These are phyloP conservation scores for Scleroderma citrinum DNA, from an alignment of 768 basidiomycete genomes.

Conservation along the genomic window DNA sequence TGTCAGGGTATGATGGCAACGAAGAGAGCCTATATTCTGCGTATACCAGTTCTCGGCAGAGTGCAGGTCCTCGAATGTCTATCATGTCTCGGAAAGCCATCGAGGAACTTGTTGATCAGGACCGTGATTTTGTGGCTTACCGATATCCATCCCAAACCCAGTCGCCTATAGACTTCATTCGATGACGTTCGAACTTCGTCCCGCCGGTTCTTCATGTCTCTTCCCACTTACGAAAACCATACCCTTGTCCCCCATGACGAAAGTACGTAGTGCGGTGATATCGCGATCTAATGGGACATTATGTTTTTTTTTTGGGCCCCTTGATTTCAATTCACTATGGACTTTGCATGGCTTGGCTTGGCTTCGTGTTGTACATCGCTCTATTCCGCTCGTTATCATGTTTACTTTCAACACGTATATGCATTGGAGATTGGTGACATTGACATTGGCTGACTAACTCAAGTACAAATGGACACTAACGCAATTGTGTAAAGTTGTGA, in stretches of 20 bases:
- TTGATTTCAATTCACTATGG: conserved; percentile 16
- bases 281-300: conserved; percentile 14
- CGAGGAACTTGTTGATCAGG: conserved; percentile 79
- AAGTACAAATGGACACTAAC: neutral
- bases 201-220: conserved; percentile 8
- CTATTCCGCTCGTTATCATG: conserved; percentile 7
- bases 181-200: conserved; percentile 24
- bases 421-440: no score
- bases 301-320: conserved; percentile 12
- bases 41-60: conserved; percentile 48
- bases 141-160: conserved; percentile 80
- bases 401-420: conserved; percentile 21
- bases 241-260: conserved; percentile 12
- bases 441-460: no score
- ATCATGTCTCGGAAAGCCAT: conserved; percentile 63
- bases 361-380: conserved; percentile 3
- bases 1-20: conserved; percentile 40
- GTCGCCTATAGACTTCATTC: conserved; percentile 51
- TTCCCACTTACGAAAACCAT: conserved; percentile 11
- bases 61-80: conserved; percentile 52
- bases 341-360: conserved; percentile 20
- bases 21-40: conserved; percentile 43
- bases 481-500: no score
- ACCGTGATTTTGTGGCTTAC: conserved; percentile 79
- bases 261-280: conserved; percentile 13